These are phyloP conservation scores for Hordeum pubiflorum DNA, from an alignment of 202 grass and related monocot species.

Conservation along the genomic window DNA sequence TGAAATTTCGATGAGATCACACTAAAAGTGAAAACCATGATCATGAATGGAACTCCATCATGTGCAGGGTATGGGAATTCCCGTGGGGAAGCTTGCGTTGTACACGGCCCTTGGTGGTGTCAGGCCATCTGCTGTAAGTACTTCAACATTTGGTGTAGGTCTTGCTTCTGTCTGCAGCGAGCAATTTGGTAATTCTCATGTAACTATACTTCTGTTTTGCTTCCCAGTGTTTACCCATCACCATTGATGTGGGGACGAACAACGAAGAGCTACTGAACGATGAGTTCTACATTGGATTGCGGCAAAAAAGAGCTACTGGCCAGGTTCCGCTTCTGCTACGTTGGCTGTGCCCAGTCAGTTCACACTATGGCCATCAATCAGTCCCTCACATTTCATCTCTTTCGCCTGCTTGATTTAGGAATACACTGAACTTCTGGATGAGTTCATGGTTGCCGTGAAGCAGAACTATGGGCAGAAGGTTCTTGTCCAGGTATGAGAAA, in stretches of 20 bases:
- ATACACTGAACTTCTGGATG: conserved; percentile 65
- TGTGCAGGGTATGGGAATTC: conserved; percentile 89
- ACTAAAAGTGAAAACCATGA: too few species aligned
- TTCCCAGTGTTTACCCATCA: conserved; percentile 70
- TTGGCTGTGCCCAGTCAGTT: background rate
- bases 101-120: conserved; percentile 89
- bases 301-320: conserved; percentile 74
- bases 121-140: conserved; percentile 65
- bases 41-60: background rate
- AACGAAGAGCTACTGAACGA: conserved; percentile 79
- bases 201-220: background rate
- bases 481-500: conserved; percentile 69
- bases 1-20: too few species aligned
- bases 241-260: conserved; percentile 94
- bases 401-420: conserved; percentile 37
- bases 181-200: background rate
- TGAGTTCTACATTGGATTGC: conserved; percentile 94
- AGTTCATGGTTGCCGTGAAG: conserved; percentile 84
- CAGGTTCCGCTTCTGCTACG: conserved; percentile 35
- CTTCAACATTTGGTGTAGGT: background rate
- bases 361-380: background rate
- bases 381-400: background rate
- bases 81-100: conserved; percentile 80
- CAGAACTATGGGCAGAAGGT: conserved; percentile 95
- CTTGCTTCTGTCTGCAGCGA: background rate